These are phyloP conservation scores for Trichomonas vaginalis DNA, from an alignment of 208 protist genomes.

Conservation along the genomic window DNA sequence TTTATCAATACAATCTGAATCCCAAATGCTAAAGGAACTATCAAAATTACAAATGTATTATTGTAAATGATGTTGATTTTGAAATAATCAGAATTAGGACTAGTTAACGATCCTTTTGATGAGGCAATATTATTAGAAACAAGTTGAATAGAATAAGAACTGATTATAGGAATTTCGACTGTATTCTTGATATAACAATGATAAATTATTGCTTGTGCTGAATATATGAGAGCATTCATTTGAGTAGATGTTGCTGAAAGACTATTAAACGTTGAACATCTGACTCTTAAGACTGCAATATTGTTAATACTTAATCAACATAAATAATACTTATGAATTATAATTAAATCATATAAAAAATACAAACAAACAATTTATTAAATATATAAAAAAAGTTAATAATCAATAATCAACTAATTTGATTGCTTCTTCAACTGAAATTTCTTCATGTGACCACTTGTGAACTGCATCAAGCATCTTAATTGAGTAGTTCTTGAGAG, in stretches of 20 bases:
- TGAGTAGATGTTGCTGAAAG: not conserved
- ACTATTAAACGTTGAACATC: not conserved
- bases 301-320: not conserved
- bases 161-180: not conserved
- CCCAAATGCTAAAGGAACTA: too few relatives aligned
- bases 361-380: too few relatives aligned
- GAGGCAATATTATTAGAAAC: too few relatives aligned
- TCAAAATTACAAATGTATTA: too few relatives aligned
- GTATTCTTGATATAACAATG: not conserved
- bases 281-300: not conserved
- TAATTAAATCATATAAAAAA: too few relatives aligned
- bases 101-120: too few relatives aligned
- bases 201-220: not conserved
- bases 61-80: not conserved
- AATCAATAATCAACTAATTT: not conserved
- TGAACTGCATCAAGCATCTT: not conserved
- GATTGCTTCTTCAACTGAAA: not conserved
- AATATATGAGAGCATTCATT: not conserved
- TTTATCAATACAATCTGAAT: too few relatives aligned
- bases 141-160: not conserved
- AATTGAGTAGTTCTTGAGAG: not conserved
- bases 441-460: not conserved
- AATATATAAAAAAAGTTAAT: too few relatives aligned
- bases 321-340: too few relatives aligned
- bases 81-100: too few relatives aligned